Evolutionary conservation across 2,329 filamentous ascomycete species (phyloP).

Genomic region (Talaromyces sp.): DNA sequence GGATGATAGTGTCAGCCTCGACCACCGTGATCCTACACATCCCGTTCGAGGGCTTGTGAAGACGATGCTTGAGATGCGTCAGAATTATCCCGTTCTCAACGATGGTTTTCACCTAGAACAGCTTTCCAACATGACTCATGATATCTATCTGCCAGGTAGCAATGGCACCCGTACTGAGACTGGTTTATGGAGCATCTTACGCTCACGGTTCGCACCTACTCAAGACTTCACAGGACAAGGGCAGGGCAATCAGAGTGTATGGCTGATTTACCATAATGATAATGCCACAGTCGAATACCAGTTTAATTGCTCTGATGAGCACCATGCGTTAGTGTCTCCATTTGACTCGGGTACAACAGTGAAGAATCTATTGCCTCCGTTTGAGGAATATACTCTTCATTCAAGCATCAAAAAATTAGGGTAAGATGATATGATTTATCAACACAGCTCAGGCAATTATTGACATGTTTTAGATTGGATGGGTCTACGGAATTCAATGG

Average conservation of each 20-base stretch:
- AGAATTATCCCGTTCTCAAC: conserved; percentile 52
- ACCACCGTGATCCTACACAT: conserved; percentile 57
- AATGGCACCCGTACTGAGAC: conserved; percentile 48
- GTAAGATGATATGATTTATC: conserved; percentile 4
- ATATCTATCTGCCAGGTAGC: conserved; percentile 48
- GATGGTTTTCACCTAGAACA: conserved; percentile 52
- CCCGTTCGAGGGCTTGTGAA: conserved; percentile 55
- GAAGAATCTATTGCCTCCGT: conserved; percentile 57
- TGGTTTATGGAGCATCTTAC: conserved; percentile 55
- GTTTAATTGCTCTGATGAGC: conserved; percentile 50
- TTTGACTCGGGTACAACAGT: conserved; percentile 51
- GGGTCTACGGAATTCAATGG: conserved; percentile 47
- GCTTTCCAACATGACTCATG: conserved; percentile 51
- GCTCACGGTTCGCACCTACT: conserved; percentile 43
- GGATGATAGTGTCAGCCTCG: conserved; percentile 51
- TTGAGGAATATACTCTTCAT: conserved; percentile 50
- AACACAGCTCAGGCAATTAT: not conserved
- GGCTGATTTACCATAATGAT: conserved; percentile 36
- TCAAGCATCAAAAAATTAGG: conserved; percentile 41
- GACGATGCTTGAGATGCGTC: conserved; percentile 53
- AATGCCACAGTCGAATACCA: conserved; percentile 46
- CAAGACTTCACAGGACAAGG: conserved; percentile 43
- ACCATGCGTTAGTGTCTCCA: conserved; percentile 49
- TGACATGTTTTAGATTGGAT: conserved; percentile 31
- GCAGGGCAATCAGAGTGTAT: conserved; percentile 38